These are phyloP conservation scores for Gremmenia infestans DNA, from an alignment of 2,329 filamentous ascomycete genomes.

Conservation along the genomic window DNA sequence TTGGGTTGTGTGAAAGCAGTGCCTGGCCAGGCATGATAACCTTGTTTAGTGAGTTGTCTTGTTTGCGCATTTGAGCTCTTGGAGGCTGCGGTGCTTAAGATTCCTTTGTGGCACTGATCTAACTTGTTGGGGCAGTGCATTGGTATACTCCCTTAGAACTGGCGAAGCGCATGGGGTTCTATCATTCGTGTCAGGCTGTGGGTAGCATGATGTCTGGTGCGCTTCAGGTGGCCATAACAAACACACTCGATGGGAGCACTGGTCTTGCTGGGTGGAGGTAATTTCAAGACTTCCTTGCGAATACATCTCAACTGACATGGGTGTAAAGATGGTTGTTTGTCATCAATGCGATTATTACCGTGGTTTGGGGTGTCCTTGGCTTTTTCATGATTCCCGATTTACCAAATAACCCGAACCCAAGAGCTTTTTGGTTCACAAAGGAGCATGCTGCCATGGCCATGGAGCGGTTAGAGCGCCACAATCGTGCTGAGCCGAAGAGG, in stretches of 20 bases:
- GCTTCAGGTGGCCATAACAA: conserved; percentile 25
- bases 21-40: conserved; percentile 35
- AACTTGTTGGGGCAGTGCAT: conserved; percentile 15
- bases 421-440: conserved; percentile 42
- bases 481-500: conserved; percentile 41
- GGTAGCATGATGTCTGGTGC: conserved; percentile 19
- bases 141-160: conserved; percentile 32
- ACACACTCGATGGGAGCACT: conserved; percentile 24
- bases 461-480: conserved; percentile 39
- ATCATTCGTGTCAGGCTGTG: conserved; percentile 15
- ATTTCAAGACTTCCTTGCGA: background rate
- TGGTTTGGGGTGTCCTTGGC: conserved; percentile 24
- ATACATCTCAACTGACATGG: background rate
- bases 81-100: too few species aligned
- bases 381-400: conserved; percentile 22
- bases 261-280: conserved; percentile 31
- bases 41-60: conserved; percentile 31
- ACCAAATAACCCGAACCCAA: conserved; percentile 28
- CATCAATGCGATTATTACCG: conserved; percentile 35
- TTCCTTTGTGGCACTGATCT: too few species aligned
- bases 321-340: conserved; percentile 38
- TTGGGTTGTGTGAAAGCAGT: conserved; percentile 35
- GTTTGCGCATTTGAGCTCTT: too few species aligned
- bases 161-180: conserved; percentile 17
- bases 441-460: conserved; percentile 39